Evolutionary conservation across 2,329 filamentous ascomycete genomes (phyloP), one percentile per base, ranked within the genome.

Genomic region (Rhynchosporium secalis): DNA sequence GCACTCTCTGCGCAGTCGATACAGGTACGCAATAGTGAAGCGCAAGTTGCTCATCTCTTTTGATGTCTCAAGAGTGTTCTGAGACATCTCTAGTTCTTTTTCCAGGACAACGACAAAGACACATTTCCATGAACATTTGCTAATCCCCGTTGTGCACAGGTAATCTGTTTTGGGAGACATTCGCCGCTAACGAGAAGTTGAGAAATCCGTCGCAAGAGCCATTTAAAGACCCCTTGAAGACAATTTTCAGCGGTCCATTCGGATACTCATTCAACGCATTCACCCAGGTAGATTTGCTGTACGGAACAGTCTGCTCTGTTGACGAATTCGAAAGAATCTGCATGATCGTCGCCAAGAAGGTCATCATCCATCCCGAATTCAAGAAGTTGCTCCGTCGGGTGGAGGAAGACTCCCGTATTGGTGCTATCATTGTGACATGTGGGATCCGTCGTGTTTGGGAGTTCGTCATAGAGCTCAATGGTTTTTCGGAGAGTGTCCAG

Each of bases 361-460:
- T 83, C 0, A 68, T 48, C 0, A 70, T 87, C 28, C 73, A 83
- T 68, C 75, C 78, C 0, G 80, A 86, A 38, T 75, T 88, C 36
- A 3, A 76, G 0, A 58, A 67, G 0, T 65, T 88, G 2, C 68
- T 88, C 20, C 66, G 70, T 6, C 58, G 62, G 1, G 70, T 75
- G 0, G 64, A 63, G 28, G 38, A 66, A 3, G 49, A 77, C 5
- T 33, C 70, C 0, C 75, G 81, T 62, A 69, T 85, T 12, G 72
- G 76, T 1, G 78, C 76, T 0, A 64, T 87, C 0, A 73, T 88
- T 10, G 69, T 87, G 6, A 88, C 80, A 1, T 84, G 80, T 69
- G 85, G 85, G 0, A 69, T 84, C 2, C 74, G 76, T 3, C 72
- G 66, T 1, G 72, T 88, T 1, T 88, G 84, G 86, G 78, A 86